Percentiles rank a stretch among this genome's conserved stretches.
Evolutionary conservation across 1,284 basidiomycete species (phyloP).

Genomic region (Cutaneotrichosporon sp.): DNA sequence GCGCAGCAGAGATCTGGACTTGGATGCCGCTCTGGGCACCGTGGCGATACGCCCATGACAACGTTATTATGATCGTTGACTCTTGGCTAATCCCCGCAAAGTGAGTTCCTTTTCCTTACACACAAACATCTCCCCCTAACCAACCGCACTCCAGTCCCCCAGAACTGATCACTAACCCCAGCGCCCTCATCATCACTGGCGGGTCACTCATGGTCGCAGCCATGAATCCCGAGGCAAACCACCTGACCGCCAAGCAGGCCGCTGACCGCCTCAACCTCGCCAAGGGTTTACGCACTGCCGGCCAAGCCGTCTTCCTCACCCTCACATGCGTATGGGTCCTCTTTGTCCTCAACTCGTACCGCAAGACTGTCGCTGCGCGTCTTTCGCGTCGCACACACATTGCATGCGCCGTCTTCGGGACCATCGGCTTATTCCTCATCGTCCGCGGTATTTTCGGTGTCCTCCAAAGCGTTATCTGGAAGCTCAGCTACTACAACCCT

Average conservation of each 20-base stretch:
- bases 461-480: conserved; percentile 25
- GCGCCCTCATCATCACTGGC: conserved; percentile 39
- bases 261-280: conserved; percentile 17
- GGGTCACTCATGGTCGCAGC: conserved; percentile 26
- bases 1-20: conserved; percentile 3
- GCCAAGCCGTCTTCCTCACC: conserved; percentile 36
- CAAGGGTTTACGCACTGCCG: conserved; percentile 29
- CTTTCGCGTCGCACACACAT: neutral
- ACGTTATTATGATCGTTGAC: conserved; percentile 22
- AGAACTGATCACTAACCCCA: conserved; percentile 12
- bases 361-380: conserved; percentile 7
- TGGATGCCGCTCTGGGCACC: conserved; percentile 18
- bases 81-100: conserved; percentile 29
- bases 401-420: conserved; percentile 17
- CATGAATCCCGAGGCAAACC: neutral
- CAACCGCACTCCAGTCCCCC: neutral
- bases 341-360: conserved; percentile 20
- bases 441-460: conserved; percentile 37
- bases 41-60: conserved; percentile 17
- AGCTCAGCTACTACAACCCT: conserved; percentile 28
- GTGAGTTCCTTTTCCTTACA: neutral
- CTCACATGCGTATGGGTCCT: conserved; percentile 30
- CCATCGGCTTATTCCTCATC: conserved; percentile 28
- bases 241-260: neutral
- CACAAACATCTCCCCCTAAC: neutral